A percentile compares a stretch with the other conserved stretches of the same genome.
These are phyloP conservation scores for Arabis hirsuta DNA, from an alignment of 345 rosid genomes.

Conservation along the genomic window DNA sequence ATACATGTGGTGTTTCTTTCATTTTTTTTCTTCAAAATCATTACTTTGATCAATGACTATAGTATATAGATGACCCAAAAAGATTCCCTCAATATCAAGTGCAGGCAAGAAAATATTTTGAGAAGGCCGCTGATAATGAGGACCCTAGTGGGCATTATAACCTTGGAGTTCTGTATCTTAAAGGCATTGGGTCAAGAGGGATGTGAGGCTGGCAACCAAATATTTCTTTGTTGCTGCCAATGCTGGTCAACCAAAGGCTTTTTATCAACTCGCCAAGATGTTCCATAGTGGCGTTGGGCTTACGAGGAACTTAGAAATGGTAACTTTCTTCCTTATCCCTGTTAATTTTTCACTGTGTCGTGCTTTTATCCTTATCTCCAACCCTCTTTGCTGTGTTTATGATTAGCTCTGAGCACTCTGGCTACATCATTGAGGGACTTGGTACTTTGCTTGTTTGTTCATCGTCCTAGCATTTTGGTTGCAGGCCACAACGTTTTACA, in stretches of 20 bases:
- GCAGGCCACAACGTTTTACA: constrained; percentile 84
- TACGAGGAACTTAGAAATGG: constrained; percentile 64
- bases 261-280: constrained; percentile 98
- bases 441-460: constrained; percentile 7
- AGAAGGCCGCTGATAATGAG: constrained; percentile 78
- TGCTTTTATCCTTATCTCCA: neutral
- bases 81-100: neutral
- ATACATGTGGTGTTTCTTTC: neutral
- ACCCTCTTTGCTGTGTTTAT: neutral
- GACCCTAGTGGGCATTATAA: constrained; percentile 93
- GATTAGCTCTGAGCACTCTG: constrained; percentile 9
- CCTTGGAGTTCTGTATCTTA: constrained; percentile 90
- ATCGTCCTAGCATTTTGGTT: constrained; percentile 25
- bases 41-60: constrained; percentile 1
- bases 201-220: constrained; percentile 75
- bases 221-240: constrained; percentile 84
- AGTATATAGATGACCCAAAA: neutral
- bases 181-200: constrained; percentile 86
- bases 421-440: neutral
- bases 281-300: constrained; percentile 95
- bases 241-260: constrained; percentile 95
- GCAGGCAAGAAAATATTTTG: constrained; percentile 95
- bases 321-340: constrained; percentile 36
- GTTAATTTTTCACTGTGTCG: neutral
- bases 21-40: neutral